phyloP scores from a whole-genome alignment of 163 green algal species.

The Trebouxiophyceae sp. region DNA sequence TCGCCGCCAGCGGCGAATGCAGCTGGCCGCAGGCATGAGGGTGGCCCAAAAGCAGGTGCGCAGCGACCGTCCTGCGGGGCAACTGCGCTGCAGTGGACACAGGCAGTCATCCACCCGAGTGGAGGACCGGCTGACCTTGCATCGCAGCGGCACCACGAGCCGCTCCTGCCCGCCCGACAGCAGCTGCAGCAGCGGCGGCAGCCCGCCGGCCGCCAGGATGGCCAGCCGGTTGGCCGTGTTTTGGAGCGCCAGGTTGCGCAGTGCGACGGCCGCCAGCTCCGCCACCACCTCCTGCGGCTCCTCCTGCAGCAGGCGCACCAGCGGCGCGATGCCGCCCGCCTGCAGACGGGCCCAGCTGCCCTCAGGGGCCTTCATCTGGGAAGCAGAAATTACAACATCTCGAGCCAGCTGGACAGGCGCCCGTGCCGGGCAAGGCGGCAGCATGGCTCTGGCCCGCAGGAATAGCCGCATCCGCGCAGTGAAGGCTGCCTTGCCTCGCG shows the following conservation, averaged over 20 bases:
- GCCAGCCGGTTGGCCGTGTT: slow-evolving; percentile 19
- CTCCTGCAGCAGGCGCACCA: slow-evolving; percentile 26
- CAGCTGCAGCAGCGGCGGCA: slow-evolving; percentile 26
- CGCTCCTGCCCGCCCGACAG: slow-evolving; percentile 25
- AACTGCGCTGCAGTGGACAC: no score
- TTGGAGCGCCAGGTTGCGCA: slow-evolving; percentile 31
- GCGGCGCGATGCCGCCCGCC: slow-evolving; percentile 17
- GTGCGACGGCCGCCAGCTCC: slow-evolving; percentile 31
- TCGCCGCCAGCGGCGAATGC: no score
- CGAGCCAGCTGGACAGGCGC: no score
- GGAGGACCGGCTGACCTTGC: slow-evolving; percentile 1
- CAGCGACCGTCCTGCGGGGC: no score
- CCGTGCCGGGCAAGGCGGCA: no score
- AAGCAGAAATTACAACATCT: no score
- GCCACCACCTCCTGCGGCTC: slow-evolving; percentile 24
- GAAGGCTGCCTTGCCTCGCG: slow-evolving; percentile 7
- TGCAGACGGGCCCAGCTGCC: slow-evolving; percentile 3
- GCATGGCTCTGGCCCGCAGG: no score
- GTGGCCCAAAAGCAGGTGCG: no score
- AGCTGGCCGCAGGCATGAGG: no score
- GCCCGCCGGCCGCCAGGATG: slow-evolving; percentile 21
- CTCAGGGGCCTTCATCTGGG: no score
- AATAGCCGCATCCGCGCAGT: neutral
- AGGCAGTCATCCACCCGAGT: neutral
- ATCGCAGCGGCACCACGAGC: slow-evolving; percentile 21